Evolutionary conservation across 2,329 filamentous ascomycete genomes (phyloP), one percentile per base, ranked within the genome.

Genomic region (Paracoccidioides lutzii): DNA sequence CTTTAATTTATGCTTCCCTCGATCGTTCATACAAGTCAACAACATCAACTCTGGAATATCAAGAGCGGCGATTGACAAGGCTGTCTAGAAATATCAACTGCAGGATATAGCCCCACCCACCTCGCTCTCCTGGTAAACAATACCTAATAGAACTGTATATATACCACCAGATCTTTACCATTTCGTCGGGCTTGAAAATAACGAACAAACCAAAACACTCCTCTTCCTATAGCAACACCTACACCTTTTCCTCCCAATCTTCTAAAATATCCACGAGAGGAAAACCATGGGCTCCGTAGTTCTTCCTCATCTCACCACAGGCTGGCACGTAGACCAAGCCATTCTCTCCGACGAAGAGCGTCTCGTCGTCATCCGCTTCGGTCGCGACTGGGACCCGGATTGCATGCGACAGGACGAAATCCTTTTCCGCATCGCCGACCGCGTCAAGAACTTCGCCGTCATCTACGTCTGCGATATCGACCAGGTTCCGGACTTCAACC

Each of bases 321-420:
- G 88, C 71, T 98, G 91, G 93, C 93, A 98, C 72, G 93, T 98
- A 67, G 93, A 97, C 77, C 90, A 97, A 75, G 90, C 90, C 60
- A 96, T 96, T 67, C 83, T 88, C 67, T 81, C 79, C 45, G 90
- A 97, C 74, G 89, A 95, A 68, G 91, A 97, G 67, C 85, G 91
- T 51, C 82, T 96, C 1, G 89, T 95, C 10, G 84, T 95, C 44
- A 95, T 97, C 69, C 85, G 91, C 61, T 97, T 97, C 73, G 90
- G 90, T 50, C 83, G 89, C 63, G 90, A 95, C 71, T 82, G 81
- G 68, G 87, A 95, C 65, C 81, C 83, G 5, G 88, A 94, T 72
- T 86, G 76, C 71, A 87, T 88, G 81, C 77, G 80, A 44, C 83
- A 95, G 71, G 93, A 97, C 72, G 91, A 97, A 71, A 86, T 97